A percentile compares a stretch with the other conserved stretches of the same genome.
These are phyloP conservation scores for Exophiala sp. DNA, from an alignment of 2,329 filamentous ascomycete species.

Conservation along the genomic window DNA sequence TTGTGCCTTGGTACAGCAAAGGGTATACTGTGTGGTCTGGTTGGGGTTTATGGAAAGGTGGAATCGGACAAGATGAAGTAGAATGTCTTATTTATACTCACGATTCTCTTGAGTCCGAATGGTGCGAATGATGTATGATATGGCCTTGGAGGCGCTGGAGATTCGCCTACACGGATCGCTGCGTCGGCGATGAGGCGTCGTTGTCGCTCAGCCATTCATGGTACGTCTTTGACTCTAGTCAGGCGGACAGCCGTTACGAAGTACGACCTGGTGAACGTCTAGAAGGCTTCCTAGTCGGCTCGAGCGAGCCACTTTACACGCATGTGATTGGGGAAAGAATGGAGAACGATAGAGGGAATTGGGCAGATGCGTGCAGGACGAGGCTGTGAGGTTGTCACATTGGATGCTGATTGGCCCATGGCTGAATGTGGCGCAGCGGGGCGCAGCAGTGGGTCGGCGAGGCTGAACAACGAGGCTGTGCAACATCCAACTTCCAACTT, in stretches of 20 bases:
- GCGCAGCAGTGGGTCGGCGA: conserved; percentile 1
- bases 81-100: no score
- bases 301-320: conserved; percentile 1
- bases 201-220: neutral
- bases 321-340: neutral
- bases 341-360: conserved; percentile 5
- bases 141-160: neutral
- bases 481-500: neutral
- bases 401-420: no score
- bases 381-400: neutral
- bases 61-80: neutral
- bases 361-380: neutral
- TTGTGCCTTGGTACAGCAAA: neutral
- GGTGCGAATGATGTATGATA: neutral
- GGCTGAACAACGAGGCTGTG: conserved; percentile 13
- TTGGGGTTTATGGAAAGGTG: neutral
- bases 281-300: conserved; percentile 8
- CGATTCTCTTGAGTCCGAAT: no score
- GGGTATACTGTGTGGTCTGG: neutral
- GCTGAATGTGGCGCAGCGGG: conserved; percentile 3
- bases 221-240: neutral
- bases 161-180: neutral
- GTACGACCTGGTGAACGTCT: conserved; percentile 1
- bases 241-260: neutral
- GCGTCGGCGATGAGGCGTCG: neutral